phyloP scores from a whole-genome alignment of 805 yeast genomes.

The Pichia kluyveri region DNA sequence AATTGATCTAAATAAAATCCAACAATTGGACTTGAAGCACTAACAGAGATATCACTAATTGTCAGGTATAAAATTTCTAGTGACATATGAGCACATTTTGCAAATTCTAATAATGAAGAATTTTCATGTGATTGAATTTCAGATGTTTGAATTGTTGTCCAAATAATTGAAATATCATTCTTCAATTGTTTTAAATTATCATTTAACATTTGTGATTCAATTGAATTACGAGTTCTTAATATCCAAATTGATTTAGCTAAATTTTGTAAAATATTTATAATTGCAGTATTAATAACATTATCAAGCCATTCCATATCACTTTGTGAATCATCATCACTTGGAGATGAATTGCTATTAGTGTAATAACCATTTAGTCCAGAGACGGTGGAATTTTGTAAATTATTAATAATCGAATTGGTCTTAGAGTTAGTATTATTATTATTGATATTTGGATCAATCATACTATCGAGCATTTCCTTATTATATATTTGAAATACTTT shows the following conservation, averaged over 20 bases:
- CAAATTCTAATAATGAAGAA: slow-evolving; percentile 8
- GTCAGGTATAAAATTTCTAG: slow-evolving; percentile 21
- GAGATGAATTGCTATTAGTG: too few species aligned
- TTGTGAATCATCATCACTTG: background rate
- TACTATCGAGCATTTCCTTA: slow-evolving; percentile 10
- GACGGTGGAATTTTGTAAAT: too few species aligned
- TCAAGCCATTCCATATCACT: slow-evolving; percentile 23
- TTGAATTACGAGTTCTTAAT: slow-evolving; percentile 11
- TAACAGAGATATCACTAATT: slow-evolving; percentile 13
- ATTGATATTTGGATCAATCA: background rate
- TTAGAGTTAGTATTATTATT: background rate
- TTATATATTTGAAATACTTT: slow-evolving; percentile 25
- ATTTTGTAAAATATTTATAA: slow-evolving; percentile 29
- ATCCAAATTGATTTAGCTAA: slow-evolving; percentile 32
- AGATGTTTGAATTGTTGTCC: slow-evolving; percentile 24
- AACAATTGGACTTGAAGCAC: slow-evolving; percentile 16
- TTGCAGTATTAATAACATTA: slow-evolving; percentile 31
- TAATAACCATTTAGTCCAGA: too few species aligned
- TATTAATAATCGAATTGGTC: too few species aligned
- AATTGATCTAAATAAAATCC: slow-evolving; percentile 21
- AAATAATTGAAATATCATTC: slow-evolving; percentile 19
- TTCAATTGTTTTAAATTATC: slow-evolving; percentile 13
- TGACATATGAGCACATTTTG: slow-evolving; percentile 20
- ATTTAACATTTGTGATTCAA: slow-evolving; percentile 5
- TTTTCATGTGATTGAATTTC: slow-evolving; percentile 19